Evolutionary conservation across 495 filamentous ascomycete species (phyloP).

Genomic region (Cryomyces minteri): DNA sequence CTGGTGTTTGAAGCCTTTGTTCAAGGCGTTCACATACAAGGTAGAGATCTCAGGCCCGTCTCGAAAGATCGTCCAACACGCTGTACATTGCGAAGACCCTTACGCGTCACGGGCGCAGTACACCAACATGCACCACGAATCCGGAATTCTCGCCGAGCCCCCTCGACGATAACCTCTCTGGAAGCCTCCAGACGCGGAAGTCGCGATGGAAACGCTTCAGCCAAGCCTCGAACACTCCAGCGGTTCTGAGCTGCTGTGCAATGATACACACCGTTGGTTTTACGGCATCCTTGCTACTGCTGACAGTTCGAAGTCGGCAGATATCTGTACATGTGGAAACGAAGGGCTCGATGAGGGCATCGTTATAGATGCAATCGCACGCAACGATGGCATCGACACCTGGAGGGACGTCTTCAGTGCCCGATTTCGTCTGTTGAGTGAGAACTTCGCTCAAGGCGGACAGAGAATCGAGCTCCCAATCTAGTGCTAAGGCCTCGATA

Average conservation of each 20-base stretch:
- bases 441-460: constrained; percentile 9
- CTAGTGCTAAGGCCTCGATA: constrained; percentile 34
- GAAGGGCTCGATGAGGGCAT: constrained; percentile 51
- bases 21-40: too few species aligned
- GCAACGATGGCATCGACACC: constrained; percentile 30
- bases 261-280: constrained; percentile 48
- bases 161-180: constrained; percentile 35
- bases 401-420: constrained; percentile 5
- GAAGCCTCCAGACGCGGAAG: constrained; percentile 67
- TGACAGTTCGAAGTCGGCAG: constrained; percentile 35
- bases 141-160: constrained; percentile 39
- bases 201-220: constrained; percentile 38
- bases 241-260: constrained; percentile 69
- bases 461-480: constrained; percentile 46
- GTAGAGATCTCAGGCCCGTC: too few species aligned
- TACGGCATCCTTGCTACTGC: not conserved
- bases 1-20: too few species aligned
- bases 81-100: too few species aligned
- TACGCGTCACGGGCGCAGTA: constrained; percentile 17
- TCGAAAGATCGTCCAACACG: too few species aligned
- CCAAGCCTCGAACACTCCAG: constrained; percentile 75
- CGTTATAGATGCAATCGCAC: constrained; percentile 26
- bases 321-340: constrained; percentile 70
- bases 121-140: constrained; percentile 48
- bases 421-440: not conserved